Evolutionary conservation across 805 yeast species (phyloP), one percentile per base, ranked within the genome.

Genomic region (Wickerhamomyces strasburgensis): DNA sequence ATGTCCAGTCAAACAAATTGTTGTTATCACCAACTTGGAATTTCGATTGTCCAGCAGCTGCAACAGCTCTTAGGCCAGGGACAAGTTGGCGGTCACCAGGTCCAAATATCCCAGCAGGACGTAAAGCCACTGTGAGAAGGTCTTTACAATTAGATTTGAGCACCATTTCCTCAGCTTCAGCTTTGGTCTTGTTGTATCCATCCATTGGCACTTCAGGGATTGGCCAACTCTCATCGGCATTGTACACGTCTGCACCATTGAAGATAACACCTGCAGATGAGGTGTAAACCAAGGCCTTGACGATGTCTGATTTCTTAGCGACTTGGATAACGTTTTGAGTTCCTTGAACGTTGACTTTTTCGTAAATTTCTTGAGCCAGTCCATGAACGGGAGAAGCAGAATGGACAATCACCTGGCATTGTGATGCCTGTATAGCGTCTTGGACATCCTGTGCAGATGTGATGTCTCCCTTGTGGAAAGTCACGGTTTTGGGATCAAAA

Each of bases 61-160:
- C 88, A 30, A 86, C 96, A 13, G 72, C 72, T 55, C 96, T 77
- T 41, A 93, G 68, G 3, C 95, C 95, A 10, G 98, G 98, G 31
- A 93, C 93, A 54, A 93, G 66, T 60, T 93, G 99, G 43, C 98
- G 77, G 60, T 93, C 98, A 30, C 98, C 98, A 5, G 98, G 98
- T 5, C 98, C 99, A 65, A 93, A 93, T 33, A 93, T 88, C 27
- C 98, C 99, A 1, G 98, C 96, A 1, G 98, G 98, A 45, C 99
- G 75, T 33, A 93, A 62, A 2, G 96, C 93, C 26, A 85, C 83
- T 0, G 98, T 93, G 33, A 72, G 64, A 46, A 89, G 73, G 1
- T 64, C 58, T n/a, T 64, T 63, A 33, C 74, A 73, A 58, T 87
- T 84, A 14, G 95, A 84, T 15, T 73, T 64, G 54, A 89, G 68